A percentile compares a stretch with the other conserved stretches of the same genome.
Evolutionary conservation across 192 early-diverging fungal genomes (phyloP).

Genomic region (Cetraspora pellucida): DNA sequence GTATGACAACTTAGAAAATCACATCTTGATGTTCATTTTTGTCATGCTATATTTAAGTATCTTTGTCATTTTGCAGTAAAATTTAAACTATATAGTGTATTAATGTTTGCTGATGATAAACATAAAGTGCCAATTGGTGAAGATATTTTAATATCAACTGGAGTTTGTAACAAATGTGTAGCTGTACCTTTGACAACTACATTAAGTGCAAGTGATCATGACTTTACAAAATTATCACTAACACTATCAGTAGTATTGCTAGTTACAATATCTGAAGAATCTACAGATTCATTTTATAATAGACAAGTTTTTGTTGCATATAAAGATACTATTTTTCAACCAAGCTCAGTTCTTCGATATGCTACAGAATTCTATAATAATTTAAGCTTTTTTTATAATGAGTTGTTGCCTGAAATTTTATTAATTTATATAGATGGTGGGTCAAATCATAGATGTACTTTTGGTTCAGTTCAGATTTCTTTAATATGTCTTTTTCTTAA

Average conservation of each 20-base stretch:
- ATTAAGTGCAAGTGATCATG: not conserved
- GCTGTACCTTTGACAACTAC: not conserved
- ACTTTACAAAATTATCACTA: constrained; percentile 3
- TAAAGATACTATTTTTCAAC: constrained; percentile 1
- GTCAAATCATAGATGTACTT: not conserved
- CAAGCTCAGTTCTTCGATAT: not conserved
- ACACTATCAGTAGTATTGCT: not conserved
- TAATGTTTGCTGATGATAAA: not conserved
- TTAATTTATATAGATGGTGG: not conserved
- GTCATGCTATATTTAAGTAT: not conserved
- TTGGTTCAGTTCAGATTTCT: constrained; percentile 2
- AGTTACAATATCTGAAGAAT: not conserved
- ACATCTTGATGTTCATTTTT: not conserved
- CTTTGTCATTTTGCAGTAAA: not conserved
- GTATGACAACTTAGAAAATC: not conserved
- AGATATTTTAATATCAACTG: not conserved
- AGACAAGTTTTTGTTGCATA: not conserved
- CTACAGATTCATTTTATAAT: not conserved
- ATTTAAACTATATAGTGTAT: not conserved
- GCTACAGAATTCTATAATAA: not conserved
- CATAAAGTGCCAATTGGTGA: not conserved
- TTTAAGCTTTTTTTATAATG: not conserved
- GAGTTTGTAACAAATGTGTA: not conserved
- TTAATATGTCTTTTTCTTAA: not conserved
- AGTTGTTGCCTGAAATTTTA: not conserved